Evolutionary conservation across 768 basidiomycete genomes (phyloP).

Genomic region (Mycena sanguinolenta): DNA sequence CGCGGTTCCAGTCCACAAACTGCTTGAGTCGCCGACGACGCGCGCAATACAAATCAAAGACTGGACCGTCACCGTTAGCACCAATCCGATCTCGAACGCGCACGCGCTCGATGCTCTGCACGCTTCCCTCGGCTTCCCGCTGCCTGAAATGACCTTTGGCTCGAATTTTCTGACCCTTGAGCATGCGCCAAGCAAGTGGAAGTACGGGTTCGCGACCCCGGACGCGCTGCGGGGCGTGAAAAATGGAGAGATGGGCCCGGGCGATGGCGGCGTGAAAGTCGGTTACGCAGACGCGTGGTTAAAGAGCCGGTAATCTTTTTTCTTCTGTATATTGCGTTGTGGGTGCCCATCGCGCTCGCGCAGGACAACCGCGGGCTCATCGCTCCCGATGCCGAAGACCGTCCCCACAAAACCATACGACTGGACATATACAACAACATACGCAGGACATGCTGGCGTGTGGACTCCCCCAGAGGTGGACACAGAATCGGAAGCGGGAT

Average conservation of each 20-base stretch:
- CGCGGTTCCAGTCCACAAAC: conserved; percentile 71
- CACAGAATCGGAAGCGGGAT: conserved; percentile 26
- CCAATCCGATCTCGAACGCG: conserved; percentile 86
- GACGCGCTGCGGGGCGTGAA: conserved; percentile 81
- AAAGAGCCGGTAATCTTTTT: conserved; percentile 71
- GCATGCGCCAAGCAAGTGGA: conserved; percentile 75
- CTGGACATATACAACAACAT: conserved; percentile 97
- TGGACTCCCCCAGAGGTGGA: conserved; percentile 29
- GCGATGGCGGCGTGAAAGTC: conserved; percentile 95
- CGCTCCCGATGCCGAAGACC: conserved; percentile 76
- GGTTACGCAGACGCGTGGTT: conserved; percentile 96
- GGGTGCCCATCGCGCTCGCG: conserved; percentile 35
- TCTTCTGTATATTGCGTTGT: not conserved
- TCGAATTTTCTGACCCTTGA: conserved; percentile 79
- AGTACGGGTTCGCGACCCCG: conserved; percentile 73
- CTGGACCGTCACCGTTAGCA: conserved; percentile 80
- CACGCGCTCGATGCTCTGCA: conserved; percentile 80
- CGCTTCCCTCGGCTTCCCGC: conserved; percentile 74
- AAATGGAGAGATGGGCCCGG: conserved; percentile 78
- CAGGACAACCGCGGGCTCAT: conserved; percentile 78
- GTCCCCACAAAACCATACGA: conserved; percentile 90
- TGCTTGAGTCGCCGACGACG: conserved; percentile 77
- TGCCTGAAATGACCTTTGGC: conserved; percentile 98
- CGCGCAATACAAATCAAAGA: conserved; percentile 75
- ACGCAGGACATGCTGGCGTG: conserved; percentile 69